phyloP scores from a whole-genome alignment of 805 yeast genomes.

The Vanderwaltozyma verrucispora region DNA sequence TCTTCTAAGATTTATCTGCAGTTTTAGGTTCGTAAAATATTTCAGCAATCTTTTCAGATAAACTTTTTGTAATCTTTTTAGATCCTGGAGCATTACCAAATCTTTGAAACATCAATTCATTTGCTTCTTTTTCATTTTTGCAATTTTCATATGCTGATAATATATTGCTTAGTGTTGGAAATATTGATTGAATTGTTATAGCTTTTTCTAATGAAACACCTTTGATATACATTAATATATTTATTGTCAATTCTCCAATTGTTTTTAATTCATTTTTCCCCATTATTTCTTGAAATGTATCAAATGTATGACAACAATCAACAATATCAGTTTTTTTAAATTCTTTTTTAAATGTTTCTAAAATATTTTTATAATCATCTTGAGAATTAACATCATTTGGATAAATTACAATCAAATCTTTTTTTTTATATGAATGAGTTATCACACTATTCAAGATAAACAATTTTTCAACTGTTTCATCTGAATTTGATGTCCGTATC shows the following conservation, averaged over 20 bases:
- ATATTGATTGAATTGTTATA: constrained; percentile 55
- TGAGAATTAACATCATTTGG: constrained; percentile 43
- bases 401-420: constrained; percentile 38
- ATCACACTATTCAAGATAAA: constrained; percentile 36
- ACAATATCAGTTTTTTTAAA: constrained; percentile 29
- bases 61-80: constrained; percentile 23
- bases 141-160: constrained; percentile 23
- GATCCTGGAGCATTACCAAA: constrained; percentile 26
- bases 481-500: constrained; percentile 58
- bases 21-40: constrained; percentile 9
- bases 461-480: constrained; percentile 49
- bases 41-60: constrained; percentile 27
- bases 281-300: constrained; percentile 54
- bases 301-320: constrained; percentile 38
- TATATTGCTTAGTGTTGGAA: constrained; percentile 56
- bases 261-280: constrained; percentile 63
- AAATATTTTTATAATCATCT: constrained; percentile 35
- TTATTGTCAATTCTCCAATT: constrained; percentile 62
- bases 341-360: constrained; percentile 35
- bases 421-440: constrained; percentile 38
- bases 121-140: constrained; percentile 18
- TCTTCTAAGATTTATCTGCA: no score
- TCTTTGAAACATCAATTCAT: constrained; percentile 16
- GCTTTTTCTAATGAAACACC: constrained; percentile 89
- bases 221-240: constrained; percentile 65